Percentiles rank a stretch among this genome's conserved stretches.
These are phyloP conservation scores for Funneliformis mosseae DNA, from an alignment of 192 early-diverging fungal species.

Conservation along the genomic window DNA sequence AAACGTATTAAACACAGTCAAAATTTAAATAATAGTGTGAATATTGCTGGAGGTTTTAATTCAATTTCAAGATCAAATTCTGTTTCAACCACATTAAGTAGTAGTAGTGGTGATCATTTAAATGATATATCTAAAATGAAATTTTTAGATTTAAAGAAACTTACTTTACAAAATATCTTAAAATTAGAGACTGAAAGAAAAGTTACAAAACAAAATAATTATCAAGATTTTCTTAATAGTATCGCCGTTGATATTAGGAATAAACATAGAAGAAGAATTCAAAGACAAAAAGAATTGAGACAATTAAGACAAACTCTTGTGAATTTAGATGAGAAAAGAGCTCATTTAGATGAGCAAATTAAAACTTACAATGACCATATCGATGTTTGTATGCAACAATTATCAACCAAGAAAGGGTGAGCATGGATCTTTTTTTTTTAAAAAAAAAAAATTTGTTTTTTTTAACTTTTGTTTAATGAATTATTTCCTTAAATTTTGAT, in stretches of 20 bases:
- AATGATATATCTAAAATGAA: conserved; percentile 61
- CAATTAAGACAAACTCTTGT: conserved; percentile 77
- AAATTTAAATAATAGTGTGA: conserved; percentile 38
- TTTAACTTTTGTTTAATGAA: background rate
- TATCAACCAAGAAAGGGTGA: conserved; percentile 63
- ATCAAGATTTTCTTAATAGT: conserved; percentile 91
- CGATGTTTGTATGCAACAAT: conserved; percentile 83
- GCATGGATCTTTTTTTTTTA: background rate
- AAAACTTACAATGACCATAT: conserved; percentile 93
- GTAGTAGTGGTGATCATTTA: background rate
- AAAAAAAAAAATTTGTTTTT: background rate
- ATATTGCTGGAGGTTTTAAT: conserved; percentile 11
- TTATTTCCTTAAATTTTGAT: background rate
- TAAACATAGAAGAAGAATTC: conserved; percentile 82
- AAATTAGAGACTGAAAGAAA: conserved; percentile 76
- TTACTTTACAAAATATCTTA: conserved; percentile 79
- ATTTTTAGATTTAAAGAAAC: conserved; percentile 80
- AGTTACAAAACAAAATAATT: conserved; percentile 73
- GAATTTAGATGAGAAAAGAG: conserved; percentile 82
- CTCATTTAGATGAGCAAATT: conserved; percentile 85
- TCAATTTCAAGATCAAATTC: background rate
- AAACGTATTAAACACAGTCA: conserved; percentile 35
- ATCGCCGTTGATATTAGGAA: conserved; percentile 93
- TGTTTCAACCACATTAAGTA: conserved; percentile 9
- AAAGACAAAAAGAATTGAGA: conserved; percentile 72